These are phyloP conservation scores for Trichoderma atrobrunneum DNA, from an alignment of 2,329 filamentous ascomycete species.

Conservation along the genomic window DNA sequence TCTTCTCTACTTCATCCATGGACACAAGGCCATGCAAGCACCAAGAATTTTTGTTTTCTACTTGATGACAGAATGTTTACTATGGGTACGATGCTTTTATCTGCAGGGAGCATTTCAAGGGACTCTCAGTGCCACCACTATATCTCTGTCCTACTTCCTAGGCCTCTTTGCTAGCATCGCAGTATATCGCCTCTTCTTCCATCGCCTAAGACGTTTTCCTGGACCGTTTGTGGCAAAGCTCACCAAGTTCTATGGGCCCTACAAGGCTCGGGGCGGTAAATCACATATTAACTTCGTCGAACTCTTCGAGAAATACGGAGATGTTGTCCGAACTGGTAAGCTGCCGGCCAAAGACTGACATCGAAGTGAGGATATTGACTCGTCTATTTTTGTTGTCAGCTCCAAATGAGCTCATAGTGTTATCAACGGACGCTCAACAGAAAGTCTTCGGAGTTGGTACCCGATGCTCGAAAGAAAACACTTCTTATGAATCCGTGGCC, in stretches of 20 bases:
- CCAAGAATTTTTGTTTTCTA: not conserved
- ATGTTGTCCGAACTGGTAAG: not conserved
- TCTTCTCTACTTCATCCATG: slow-evolving; percentile 12
- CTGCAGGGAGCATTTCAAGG: not conserved
- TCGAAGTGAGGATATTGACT: not conserved
- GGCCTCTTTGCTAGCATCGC: slow-evolving; percentile 29
- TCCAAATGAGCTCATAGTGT: not conserved
- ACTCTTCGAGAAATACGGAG: not conserved
- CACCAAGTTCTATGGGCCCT: slow-evolving; percentile 21
- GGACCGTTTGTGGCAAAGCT: slow-evolving; percentile 21
- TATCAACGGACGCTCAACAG: not conserved
- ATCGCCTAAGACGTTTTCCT: slow-evolving; percentile 22
- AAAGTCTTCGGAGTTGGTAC: not conserved
- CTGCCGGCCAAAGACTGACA: accelerated
- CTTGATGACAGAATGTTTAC: not conserved
- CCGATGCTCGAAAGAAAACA: not conserved
- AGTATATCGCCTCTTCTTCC: slow-evolving; percentile 25
- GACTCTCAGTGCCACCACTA: not conserved
- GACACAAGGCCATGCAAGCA: not conserved
- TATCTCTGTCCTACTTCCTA: not conserved
- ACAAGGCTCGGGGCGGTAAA: not conserved
- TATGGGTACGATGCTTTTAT: not conserved
- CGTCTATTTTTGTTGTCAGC: not conserved
- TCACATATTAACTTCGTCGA: not conserved
- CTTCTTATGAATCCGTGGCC: not conserved